These are phyloP conservation scores for Sechiopsis laciniata DNA, from an alignment of 306 rosid genomes.

Conservation along the genomic window DNA sequence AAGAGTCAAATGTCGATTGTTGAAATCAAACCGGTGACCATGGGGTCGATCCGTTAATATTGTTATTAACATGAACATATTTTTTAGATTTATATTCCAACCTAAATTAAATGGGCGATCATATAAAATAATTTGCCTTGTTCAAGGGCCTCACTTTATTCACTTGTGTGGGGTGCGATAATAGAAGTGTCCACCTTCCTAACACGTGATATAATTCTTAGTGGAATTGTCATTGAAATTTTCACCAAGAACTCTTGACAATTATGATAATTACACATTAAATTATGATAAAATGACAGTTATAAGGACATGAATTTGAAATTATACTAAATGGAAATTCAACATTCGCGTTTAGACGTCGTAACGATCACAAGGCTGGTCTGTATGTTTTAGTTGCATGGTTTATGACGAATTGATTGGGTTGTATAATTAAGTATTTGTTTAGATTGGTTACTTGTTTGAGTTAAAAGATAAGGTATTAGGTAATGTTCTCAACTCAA, in stretches of 20 bases:
- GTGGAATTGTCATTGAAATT: conserved; percentile 6
- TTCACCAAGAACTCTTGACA: not conserved
- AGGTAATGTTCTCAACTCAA: too few relatives aligned
- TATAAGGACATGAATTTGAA: not conserved
- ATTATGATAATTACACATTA: not conserved
- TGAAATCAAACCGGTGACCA: too few relatives aligned
- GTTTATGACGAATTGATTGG: too few relatives aligned
- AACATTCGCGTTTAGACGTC: not conserved
- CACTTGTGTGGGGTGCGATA: not conserved
- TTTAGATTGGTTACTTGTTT: too few relatives aligned
- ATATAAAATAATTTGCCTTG: not conserved
- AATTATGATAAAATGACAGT: not conserved
- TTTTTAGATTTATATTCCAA: too few relatives aligned
- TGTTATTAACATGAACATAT: too few relatives aligned
- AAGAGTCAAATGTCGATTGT: too few relatives aligned
- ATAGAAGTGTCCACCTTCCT: not conserved
- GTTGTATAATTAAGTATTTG: too few relatives aligned
- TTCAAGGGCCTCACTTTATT: not conserved
- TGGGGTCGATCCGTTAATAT: too few relatives aligned
- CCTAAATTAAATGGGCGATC: too few relatives aligned
- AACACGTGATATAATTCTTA: not conserved
- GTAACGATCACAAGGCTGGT: not conserved
- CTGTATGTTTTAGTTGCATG: too few relatives aligned
- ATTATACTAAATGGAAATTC: not conserved
- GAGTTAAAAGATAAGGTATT: not conserved